Evolutionary conservation across 345 rosid species (phyloP).

Genomic region (Acer saccharum): DNA sequence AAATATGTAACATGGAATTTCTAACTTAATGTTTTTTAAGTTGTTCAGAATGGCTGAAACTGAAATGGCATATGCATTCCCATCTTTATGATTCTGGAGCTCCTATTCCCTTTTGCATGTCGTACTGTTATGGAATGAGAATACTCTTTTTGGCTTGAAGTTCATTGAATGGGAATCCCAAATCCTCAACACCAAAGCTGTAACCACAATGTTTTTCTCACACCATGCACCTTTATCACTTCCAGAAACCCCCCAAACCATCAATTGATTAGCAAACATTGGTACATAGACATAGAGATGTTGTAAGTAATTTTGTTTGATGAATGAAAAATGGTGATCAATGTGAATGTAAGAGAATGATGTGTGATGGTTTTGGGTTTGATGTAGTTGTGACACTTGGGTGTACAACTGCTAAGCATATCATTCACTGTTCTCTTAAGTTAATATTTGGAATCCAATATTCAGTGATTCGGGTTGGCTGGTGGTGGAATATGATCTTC

Average conservation of each 20-base stretch:
- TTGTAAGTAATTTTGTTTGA: no score
- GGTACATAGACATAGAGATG: no score
- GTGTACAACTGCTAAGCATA: no score
- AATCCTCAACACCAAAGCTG: no score
- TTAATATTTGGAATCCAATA: neutral
- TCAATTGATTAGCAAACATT: no score
- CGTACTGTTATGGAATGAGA: no score
- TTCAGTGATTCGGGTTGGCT: neutral
- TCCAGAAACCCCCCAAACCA: no score
- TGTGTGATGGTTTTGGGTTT: neutral
- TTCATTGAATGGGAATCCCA: no score
- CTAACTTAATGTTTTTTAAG: neutral
- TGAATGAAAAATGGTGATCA: neutral
- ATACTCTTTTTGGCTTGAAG: no score
- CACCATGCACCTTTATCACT: no score
- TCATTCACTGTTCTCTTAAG: neutral
- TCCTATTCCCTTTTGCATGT: neutral
- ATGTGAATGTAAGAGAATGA: neutral
- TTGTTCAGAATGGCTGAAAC: neutral
- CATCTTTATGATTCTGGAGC: neutral
- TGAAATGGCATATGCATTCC: neutral
- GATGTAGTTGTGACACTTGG: neutral
- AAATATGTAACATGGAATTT: neutral
- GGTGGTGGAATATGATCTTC: neutral
- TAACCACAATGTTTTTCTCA: no score